Evolutionary conservation across 257 asterid genomes (phyloP).

Genomic region (Solanum tarijense): DNA sequence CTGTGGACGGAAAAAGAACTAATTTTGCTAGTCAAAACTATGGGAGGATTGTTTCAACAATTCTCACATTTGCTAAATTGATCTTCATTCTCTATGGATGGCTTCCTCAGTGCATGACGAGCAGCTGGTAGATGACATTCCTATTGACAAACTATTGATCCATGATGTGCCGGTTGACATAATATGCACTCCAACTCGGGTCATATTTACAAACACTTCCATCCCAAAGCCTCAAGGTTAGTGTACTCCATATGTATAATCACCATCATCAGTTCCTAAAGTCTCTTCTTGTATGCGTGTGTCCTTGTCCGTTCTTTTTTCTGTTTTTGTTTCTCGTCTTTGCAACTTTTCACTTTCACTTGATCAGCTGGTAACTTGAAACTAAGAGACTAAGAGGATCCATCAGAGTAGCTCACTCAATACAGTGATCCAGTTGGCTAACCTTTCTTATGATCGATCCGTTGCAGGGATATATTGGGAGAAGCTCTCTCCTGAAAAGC

Average conservation of each 20-base stretch:
- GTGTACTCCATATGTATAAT: neutral
- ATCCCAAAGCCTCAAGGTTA: slow-evolving; percentile 93
- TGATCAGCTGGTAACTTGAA: neutral
- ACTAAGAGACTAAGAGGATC: neutral
- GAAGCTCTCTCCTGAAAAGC: slow-evolving; percentile 84
- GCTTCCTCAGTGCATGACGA: slow-evolving; percentile 61
- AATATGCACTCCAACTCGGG: slow-evolving; percentile 77
- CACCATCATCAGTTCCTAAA: neutral
- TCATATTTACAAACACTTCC: slow-evolving; percentile 67
- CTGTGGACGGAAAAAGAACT: neutral
- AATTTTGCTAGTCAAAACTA: neutral
- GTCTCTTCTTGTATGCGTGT: neutral
- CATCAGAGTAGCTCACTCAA: neutral
- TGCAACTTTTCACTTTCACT: neutral
- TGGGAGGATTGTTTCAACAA: neutral
- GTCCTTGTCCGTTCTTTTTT: neutral
- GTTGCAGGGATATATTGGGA: slow-evolving; percentile 85
- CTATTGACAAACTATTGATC: slow-evolving; percentile 56
- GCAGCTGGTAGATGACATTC: slow-evolving; percentile 79
- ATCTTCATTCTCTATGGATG: neutral
- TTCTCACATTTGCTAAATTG: neutral
- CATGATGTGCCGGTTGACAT: slow-evolving; percentile 95
- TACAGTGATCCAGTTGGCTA: neutral
- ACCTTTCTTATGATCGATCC: neutral
- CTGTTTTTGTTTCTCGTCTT: neutral